Percentiles rank a stretch among this genome's conserved stretches.
Conservation (phyloP, 2,329 filamentous ascomycete genomes). For the Cephalotrichum gorgonifer region DNA sequence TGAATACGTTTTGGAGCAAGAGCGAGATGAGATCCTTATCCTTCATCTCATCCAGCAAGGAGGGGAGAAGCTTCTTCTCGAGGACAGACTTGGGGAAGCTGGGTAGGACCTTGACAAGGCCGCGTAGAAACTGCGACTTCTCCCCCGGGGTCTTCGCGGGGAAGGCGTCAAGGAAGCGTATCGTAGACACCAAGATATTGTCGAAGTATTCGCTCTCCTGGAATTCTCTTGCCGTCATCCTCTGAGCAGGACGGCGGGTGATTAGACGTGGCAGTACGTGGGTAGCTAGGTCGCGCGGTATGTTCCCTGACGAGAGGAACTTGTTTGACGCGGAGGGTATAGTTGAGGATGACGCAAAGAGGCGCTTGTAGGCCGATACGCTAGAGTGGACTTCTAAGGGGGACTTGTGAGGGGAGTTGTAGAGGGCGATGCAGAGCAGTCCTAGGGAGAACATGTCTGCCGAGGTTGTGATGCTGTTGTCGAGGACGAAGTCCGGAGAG, state of each 20-base stretch:
- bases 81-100: conserved; percentile 91
- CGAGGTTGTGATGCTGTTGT: conserved; percentile 73
- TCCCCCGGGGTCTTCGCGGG: conserved; percentile 87
- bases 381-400: conserved; percentile 77
- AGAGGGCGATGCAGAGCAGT: conserved; percentile 76
- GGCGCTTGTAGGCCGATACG: conserved; percentile 71
- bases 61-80: conserved; percentile 88
- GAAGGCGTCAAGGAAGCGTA: conserved; percentile 84
- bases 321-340: conserved; percentile 74
- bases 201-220: conserved; percentile 95
- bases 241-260: conserved; percentile 74
- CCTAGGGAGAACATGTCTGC: conserved; percentile 94
- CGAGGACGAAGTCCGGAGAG: conserved; percentile 88
- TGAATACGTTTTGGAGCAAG: conserved; percentile 86
- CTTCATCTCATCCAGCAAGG: conserved; percentile 84
- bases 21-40: conserved; percentile 77
- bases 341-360: conserved; percentile 68
- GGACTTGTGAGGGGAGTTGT: conserved; percentile 87
- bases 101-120: conserved; percentile 73
- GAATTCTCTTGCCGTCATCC: conserved; percentile 81
- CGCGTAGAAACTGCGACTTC: conserved; percentile 85
- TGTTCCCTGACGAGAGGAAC: conserved; percentile 67
- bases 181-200: conserved; percentile 91
- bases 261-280: conserved; percentile 78
- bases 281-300: conserved; percentile 68